phyloP scores from a whole-genome alignment of 805 yeast species.

The Yarrowia keelungensis region DNA sequence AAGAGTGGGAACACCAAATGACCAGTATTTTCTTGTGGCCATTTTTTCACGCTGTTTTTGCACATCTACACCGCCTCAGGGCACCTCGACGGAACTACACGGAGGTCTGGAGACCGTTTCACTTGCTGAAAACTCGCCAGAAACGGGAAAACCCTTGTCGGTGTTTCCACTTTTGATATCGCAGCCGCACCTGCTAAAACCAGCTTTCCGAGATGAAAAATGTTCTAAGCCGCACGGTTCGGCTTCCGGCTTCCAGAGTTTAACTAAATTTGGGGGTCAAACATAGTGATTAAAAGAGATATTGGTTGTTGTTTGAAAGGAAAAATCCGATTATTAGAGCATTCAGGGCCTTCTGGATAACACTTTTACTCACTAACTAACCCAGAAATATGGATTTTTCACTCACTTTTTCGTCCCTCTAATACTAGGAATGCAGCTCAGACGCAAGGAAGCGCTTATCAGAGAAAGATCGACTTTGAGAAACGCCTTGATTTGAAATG shows the following conservation, averaged over 20 bases:
- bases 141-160: not conserved
- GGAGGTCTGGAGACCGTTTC: not conserved
- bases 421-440: not conserved
- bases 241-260: not conserved
- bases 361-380: too few species aligned
- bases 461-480: not conserved
- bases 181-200: not conserved
- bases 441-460: not conserved
- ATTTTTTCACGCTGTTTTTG: not conserved
- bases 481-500: not conserved
- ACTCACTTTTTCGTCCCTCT: not conserved
- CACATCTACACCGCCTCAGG: not conserved
- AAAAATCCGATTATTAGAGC: too few species aligned
- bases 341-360: too few species aligned
- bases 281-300: too few species aligned
- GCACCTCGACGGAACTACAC: slow-evolving; percentile 20
- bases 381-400: too few species aligned
- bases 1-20: slow-evolving; percentile 3
- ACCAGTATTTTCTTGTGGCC: not conserved
- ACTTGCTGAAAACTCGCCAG: not conserved
- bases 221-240: slow-evolving; percentile 5
- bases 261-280: too few species aligned
- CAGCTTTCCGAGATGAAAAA: not conserved
- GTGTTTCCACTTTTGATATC: not conserved
- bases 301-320: too few species aligned